Evolutionary conservation across 768 basidiomycete species (phyloP).

Genomic region (Stropharia rugosoannulata): DNA sequence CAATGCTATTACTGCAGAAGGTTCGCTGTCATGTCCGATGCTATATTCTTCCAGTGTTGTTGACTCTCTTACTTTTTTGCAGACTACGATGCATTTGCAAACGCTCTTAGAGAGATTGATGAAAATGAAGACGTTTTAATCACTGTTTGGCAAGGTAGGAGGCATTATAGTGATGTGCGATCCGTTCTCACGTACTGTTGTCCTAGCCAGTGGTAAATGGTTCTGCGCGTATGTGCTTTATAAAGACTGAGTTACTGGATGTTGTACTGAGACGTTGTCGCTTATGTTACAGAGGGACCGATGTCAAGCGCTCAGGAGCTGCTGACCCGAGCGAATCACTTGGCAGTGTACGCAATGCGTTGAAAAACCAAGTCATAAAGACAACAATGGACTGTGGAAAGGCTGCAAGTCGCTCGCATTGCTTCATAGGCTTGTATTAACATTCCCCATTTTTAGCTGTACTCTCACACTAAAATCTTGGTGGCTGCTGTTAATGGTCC

Average conservation of each 20-base stretch:
- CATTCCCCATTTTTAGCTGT: slow-evolving; percentile 41
- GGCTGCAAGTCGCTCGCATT: slow-evolving; percentile 43
- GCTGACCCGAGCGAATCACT: slow-evolving; percentile 11
- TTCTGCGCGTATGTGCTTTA: slow-evolving; percentile 64
- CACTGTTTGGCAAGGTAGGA: slow-evolving; percentile 65
- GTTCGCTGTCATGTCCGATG: slow-evolving; percentile 18
- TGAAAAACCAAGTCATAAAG: slow-evolving; percentile 43
- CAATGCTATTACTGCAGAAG: slow-evolving; percentile 60
- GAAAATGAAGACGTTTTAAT: slow-evolving; percentile 58
- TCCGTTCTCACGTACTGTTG: not conserved
- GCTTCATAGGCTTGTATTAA: not conserved
- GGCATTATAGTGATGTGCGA: not conserved
- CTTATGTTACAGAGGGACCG: slow-evolving; percentile 47
- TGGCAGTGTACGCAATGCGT: slow-evolving; percentile 41
- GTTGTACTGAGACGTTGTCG: not conserved
- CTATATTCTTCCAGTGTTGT: not conserved
- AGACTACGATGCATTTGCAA: slow-evolving; percentile 68
- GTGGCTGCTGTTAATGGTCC: slow-evolving; percentile 75
- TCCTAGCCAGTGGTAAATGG: slow-evolving; percentile 62
- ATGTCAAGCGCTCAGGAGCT: slow-evolving; percentile 39
- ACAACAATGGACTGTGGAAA: slow-evolving; percentile 61
- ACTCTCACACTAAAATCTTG: slow-evolving; percentile 65
- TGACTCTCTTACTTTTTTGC: not conserved
- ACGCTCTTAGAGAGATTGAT: slow-evolving; percentile 57
- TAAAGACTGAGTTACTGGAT: not conserved